A percentile compares a stretch with the other conserved stretches of the same genome.
Evolutionary conservation across 2,329 filamentous ascomycete genomes (phyloP).

Genomic region (Tolypocladium tropicale): DNA sequence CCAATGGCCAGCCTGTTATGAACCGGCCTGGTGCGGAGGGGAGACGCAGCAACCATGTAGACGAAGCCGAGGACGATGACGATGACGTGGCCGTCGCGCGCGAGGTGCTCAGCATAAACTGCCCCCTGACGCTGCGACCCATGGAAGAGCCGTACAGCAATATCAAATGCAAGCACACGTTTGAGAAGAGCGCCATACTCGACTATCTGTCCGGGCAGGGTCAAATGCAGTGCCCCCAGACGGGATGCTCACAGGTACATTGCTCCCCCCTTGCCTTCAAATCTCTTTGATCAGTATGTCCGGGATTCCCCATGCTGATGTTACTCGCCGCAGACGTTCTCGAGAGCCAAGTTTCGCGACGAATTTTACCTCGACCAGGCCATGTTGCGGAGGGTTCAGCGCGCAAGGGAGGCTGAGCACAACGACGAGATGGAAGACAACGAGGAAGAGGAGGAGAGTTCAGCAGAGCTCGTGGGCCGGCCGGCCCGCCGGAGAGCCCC

Average conservation of each 20-base stretch:
- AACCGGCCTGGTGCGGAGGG: conserved; percentile 7
- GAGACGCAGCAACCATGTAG: conserved; percentile 5
- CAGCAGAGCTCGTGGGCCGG: conserved; percentile 14
- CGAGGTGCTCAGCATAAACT: conserved; percentile 55
- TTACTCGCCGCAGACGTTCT: conserved; percentile 30
- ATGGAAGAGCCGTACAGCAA: conserved; percentile 60
- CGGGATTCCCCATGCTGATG: background rate
- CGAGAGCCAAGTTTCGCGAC: conserved; percentile 20
- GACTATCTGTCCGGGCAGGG: conserved; percentile 36
- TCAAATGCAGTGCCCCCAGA: conserved; percentile 49
- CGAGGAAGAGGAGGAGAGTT: conserved; percentile 13
- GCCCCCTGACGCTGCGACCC: conserved; percentile 54
- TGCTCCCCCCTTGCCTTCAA: conserved; percentile 2
- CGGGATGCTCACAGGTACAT: conserved; percentile 50
- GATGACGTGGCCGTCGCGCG: conserved; percentile 60
- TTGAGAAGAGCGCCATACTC: conserved; percentile 55
- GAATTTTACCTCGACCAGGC: conserved; percentile 49
- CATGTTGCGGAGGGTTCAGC: conserved; percentile 47
- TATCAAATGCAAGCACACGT: conserved; percentile 59
- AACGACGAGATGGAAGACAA: conserved; percentile 34
- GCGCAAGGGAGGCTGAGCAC: conserved; percentile 34
- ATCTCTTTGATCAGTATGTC: background rate
- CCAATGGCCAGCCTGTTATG: conserved; percentile 32
- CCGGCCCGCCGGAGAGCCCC: conserved; percentile 8
- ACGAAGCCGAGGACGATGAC: conserved; percentile 41